These are phyloP conservation scores for Raddia guianensis DNA, from an alignment of 176 grass and related monocot species.

Conservation along the genomic window DNA sequence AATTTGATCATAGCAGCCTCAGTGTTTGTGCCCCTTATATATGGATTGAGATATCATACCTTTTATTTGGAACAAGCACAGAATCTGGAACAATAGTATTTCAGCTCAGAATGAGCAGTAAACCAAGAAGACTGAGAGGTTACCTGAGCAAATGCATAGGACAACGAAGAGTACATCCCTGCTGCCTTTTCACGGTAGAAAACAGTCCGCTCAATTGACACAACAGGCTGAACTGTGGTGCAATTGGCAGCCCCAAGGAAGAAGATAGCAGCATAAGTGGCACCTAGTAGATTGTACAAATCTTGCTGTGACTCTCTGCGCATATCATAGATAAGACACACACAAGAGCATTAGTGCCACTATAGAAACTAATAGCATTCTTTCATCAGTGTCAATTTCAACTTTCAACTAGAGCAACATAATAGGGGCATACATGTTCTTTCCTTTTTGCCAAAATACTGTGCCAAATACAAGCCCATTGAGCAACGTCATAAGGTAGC, in stretches of 20 bases:
- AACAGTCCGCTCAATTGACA: slow-evolving; percentile 74
- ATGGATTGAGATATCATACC: not conserved
- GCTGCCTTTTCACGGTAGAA: slow-evolving; percentile 93
- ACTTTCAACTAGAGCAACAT: slow-evolving; percentile 22
- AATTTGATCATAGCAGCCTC: not conserved
- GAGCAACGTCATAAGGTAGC: slow-evolving; percentile 71
- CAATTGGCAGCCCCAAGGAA: slow-evolving; percentile 77
- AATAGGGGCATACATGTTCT: slow-evolving; percentile 58
- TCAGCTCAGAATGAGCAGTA: not conserved
- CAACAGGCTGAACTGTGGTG: slow-evolving; percentile 70
- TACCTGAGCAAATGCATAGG: slow-evolving; percentile 94
- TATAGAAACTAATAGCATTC: not conserved
- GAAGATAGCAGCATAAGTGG: slow-evolving; percentile 75
- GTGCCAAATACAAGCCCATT: slow-evolving; percentile 84
- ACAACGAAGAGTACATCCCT: slow-evolving; percentile 89
- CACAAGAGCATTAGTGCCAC: slow-evolving; percentile 33
- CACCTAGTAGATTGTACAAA: slow-evolving; percentile 72
- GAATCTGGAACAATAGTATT: not conserved
- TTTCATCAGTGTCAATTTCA: slow-evolving; percentile 21
- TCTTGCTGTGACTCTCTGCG: slow-evolving; percentile 69
- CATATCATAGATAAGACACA: slow-evolving; percentile 20
- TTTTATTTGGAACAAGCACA: not conserved
- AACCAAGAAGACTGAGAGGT: slow-evolving; percentile 20
- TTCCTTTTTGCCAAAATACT: slow-evolving; percentile 79
- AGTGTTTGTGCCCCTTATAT: not conserved